Percentiles rank a stretch among this genome's conserved stretches.
These are phyloP conservation scores for Sugiyamaella paludigena DNA, from an alignment of 1,139 yeast genomes.

Conservation along the genomic window DNA sequence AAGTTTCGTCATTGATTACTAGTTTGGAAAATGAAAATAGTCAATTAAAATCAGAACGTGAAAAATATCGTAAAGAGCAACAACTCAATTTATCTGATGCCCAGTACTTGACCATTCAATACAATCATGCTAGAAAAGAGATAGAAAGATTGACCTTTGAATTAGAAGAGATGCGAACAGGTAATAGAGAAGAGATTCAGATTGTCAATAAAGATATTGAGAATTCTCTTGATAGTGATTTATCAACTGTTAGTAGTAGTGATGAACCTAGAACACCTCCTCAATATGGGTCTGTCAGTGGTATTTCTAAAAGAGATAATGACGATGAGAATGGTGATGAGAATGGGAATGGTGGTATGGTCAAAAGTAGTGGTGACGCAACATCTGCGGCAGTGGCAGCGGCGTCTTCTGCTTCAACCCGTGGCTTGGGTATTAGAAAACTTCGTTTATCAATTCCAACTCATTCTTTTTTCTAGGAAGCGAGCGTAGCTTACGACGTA, in stretches of 20 bases:
- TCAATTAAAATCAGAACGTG: slow-evolving; percentile 20
- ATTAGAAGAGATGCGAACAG: slow-evolving; percentile 17
- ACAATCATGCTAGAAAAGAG: slow-evolving; percentile 26
- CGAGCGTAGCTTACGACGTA: slow-evolving; percentile 23
- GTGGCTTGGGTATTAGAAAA: too few species aligned
- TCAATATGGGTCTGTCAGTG: too few species aligned
- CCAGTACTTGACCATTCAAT: slow-evolving; percentile 28
- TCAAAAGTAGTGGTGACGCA: too few species aligned
- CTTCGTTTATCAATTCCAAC: slow-evolving; percentile 1
- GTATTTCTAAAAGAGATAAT: too few species aligned
- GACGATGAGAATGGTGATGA: too few species aligned
- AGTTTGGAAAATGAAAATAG: slow-evolving; percentile 1
- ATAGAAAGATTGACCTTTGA: slow-evolving; percentile 16
- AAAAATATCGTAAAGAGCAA: slow-evolving; percentile 25
- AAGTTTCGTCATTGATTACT: not conserved
- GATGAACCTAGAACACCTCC: slow-evolving; percentile 8
- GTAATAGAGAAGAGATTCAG: not conserved
- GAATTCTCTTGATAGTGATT: slow-evolving; percentile 1
- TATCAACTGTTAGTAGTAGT: not conserved
- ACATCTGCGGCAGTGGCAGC: too few species aligned
- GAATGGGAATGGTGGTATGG: too few species aligned
- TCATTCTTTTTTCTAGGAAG: slow-evolving; percentile 25
- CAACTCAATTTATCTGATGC: slow-evolving; percentile 24
- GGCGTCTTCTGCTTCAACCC: too few species aligned
- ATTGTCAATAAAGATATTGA: not conserved